Conservation (phyloP, 2,329 filamentous ascomycete species). For the Bipolaris sorokiniana region DNA sequence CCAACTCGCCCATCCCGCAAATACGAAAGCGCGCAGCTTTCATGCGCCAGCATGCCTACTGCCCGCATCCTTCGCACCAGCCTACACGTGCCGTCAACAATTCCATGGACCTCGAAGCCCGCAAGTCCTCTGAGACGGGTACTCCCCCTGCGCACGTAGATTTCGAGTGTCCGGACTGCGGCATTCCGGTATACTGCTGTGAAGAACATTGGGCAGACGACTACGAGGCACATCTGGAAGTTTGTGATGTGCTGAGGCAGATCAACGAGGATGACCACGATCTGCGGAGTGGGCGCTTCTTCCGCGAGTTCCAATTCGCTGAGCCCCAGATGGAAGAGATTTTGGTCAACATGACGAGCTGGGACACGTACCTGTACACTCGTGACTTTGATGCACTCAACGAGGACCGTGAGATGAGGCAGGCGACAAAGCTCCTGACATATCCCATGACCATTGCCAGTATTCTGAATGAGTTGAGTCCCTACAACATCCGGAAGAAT, state of each 20-base stretch:
- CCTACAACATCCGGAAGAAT: slow-evolving; percentile 78
- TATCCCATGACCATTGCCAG: slow-evolving; percentile 93
- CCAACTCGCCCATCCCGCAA: slow-evolving; percentile 83
- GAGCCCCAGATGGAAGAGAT: slow-evolving; percentile 90
- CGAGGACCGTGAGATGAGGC: slow-evolving; percentile 85
- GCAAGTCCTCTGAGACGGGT: slow-evolving; percentile 61
- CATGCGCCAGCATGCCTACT: slow-evolving; percentile 92
- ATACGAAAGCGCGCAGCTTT: slow-evolving; percentile 88
- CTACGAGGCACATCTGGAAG: slow-evolving; percentile 88
- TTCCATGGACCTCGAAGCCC: slow-evolving; percentile 67
- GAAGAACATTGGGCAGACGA: slow-evolving; percentile 96
- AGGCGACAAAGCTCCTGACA: slow-evolving; percentile 89
- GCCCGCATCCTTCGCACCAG: slow-evolving; percentile 86
- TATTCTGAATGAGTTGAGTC: slow-evolving; percentile 90
- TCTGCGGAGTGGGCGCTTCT: slow-evolving; percentile 84
- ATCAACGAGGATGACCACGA: slow-evolving; percentile 99
- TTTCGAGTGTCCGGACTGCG: slow-evolving; percentile 96
- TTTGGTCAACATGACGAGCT: slow-evolving; percentile 95
- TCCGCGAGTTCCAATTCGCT: slow-evolving; percentile 92
- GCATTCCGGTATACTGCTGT: slow-evolving; percentile 89
- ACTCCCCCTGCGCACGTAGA: slow-evolving; percentile 79
- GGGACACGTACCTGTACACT: slow-evolving; percentile 96
- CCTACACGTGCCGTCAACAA: slow-evolving; percentile 72
- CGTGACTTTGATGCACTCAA: slow-evolving; percentile 91
- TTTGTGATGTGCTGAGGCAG: slow-evolving; percentile 88